Percentiles rank a stretch among this genome's conserved stretches.
These are phyloP conservation scores for Hansenula sp. DNA, from an alignment of 1,139 yeast species.

Conservation along the genomic window DNA sequence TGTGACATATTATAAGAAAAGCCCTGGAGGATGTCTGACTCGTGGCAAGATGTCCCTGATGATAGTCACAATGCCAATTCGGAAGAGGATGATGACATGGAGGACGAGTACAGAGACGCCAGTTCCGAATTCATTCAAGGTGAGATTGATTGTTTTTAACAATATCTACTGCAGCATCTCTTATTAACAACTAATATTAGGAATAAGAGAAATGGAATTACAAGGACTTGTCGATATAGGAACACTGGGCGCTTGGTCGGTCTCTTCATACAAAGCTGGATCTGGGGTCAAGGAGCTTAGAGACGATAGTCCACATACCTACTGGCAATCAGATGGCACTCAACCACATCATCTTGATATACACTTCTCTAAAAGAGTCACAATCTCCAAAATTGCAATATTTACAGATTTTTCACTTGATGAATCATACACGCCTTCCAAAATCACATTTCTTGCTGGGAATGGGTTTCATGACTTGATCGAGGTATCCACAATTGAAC, in stretches of 20 bases:
- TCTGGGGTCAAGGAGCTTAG: constrained; percentile 66
- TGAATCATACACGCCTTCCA: constrained; percentile 90
- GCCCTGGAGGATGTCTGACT: constrained; percentile 19
- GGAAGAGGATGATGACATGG: constrained; percentile 6
- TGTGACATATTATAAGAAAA: too few relatives aligned
- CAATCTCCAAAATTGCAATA: constrained; percentile 64
- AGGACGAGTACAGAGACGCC: constrained; percentile 15
- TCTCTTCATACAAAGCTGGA: constrained; percentile 73
- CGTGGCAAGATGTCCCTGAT: constrained; percentile 23
- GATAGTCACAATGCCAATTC: constrained; percentile 8
- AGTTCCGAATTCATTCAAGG: constrained; percentile 14
- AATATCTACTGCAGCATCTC: too few relatives aligned
- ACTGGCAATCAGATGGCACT: constrained; percentile 97
- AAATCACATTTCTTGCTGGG: constrained; percentile 71
- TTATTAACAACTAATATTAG: constrained; percentile 31
- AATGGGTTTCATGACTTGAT: constrained; percentile 80
- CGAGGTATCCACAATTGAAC: constrained; percentile 63
- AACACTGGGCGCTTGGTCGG: constrained; percentile 79
- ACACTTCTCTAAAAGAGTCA: constrained; percentile 76
- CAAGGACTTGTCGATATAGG: constrained; percentile 69
- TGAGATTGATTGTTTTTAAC: constrained; percentile 4
- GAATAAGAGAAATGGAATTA: constrained; percentile 52
- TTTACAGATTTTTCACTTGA: constrained; percentile 67
- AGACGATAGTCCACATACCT: constrained; percentile 69
- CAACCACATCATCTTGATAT: constrained; percentile 84